phyloP scores from a whole-genome alignment of 768 basidiomycete species.

The Podaxis rugospora region DNA sequence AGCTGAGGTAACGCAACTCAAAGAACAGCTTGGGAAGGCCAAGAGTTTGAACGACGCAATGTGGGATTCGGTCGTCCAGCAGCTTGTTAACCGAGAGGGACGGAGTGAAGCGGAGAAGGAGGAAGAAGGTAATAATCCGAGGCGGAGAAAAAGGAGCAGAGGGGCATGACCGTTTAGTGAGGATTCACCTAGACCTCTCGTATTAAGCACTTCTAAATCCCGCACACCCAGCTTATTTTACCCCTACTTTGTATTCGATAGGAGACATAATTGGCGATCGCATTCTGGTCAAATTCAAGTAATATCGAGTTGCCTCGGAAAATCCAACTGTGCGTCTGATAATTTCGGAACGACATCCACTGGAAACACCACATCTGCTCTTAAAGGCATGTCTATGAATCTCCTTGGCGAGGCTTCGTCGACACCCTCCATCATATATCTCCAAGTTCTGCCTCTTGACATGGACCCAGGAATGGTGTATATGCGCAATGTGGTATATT shows the following conservation, averaged over 20 bases:
- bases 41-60: slow-evolving; percentile 91
- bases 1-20: slow-evolving; percentile 60
- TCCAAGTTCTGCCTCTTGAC: too few relatives aligned
- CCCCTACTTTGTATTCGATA: neutral
- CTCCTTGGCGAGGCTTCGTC: neutral
- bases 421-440: neutral
- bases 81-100: slow-evolving; percentile 32
- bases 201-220: neutral
- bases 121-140: slow-evolving; percentile 11
- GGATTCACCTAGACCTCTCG: neutral
- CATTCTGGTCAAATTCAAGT: too few relatives aligned
- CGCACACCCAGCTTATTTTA: neutral
- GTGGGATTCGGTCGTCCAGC: slow-evolving; percentile 85
- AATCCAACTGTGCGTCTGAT: too few relatives aligned
- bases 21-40: slow-evolving; percentile 72
- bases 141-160: slow-evolving; percentile 22
- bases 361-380: too few relatives aligned
- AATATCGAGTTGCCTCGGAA: too few relatives aligned
- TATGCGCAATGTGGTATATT: neutral
- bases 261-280: too few relatives aligned
- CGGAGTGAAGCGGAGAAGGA: slow-evolving; percentile 16
- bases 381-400: neutral
- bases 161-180: slow-evolving; percentile 13
- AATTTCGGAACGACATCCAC: too few relatives aligned
- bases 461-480: neutral